Evolutionary conservation across 345 rosid genomes (phyloP).

Genomic region (Anastatica hierochuntica): DNA sequence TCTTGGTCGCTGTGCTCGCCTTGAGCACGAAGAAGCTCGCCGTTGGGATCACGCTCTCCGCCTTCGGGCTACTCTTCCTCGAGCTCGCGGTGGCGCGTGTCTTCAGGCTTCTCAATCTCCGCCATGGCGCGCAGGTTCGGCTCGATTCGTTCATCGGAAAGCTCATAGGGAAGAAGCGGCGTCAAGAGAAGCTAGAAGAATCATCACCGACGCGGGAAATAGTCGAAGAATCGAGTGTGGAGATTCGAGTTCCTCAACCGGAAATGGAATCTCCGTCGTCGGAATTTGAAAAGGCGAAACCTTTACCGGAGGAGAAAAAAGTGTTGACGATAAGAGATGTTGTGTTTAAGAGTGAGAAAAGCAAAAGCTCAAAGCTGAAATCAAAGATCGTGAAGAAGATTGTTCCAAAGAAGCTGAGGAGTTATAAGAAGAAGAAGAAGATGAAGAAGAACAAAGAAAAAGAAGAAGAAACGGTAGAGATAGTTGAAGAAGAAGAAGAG

Average conservation of each 20-base stretch:
- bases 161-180: neutral
- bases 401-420: conserved; percentile 53
- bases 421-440: conserved; percentile 31
- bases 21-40: conserved; percentile 43
- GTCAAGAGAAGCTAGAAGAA: neutral
- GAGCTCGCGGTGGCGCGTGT: conserved; percentile 35
- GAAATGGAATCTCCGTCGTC: neutral
- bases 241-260: neutral
- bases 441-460: conserved; percentile 15
- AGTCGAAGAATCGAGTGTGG: conserved; percentile 11
- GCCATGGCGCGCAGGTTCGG: conserved; percentile 3
- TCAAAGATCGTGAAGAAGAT: conserved; percentile 43
- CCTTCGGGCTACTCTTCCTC: conserved; percentile 42
- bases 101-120: conserved; percentile 21
- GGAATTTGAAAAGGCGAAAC: no score
- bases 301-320: conserved; percentile 8
- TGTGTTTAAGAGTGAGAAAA: conserved; percentile 15
- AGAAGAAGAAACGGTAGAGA: conserved; percentile 20
- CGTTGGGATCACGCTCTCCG: conserved; percentile 51
- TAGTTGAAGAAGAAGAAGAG: conserved; percentile 17
- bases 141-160: conserved; percentile 16
- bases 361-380: conserved; percentile 29
- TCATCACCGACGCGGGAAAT: neutral
- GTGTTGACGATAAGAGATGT: conserved; percentile 18
- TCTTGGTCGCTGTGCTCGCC: conserved; percentile 44